Percentiles rank a stretch among this genome's conserved stretches.
These are phyloP conservation scores for Oryza officinalis DNA, from an alignment of 176 grass and related monocot genomes.

Conservation along the genomic window DNA sequence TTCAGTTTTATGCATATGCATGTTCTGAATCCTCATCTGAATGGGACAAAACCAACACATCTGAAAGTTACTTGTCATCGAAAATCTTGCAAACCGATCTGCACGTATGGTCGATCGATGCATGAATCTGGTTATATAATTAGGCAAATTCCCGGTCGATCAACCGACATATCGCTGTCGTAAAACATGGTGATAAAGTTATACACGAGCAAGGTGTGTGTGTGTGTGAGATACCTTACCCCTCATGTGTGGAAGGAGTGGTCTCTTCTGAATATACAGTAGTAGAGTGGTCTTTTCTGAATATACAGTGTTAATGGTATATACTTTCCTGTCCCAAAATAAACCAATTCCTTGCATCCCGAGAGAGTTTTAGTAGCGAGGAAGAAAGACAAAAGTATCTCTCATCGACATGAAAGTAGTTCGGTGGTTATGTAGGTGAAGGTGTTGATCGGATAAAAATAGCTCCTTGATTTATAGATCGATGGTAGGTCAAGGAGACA, in stretches of 20 bases:
- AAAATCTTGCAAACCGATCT: background rate
- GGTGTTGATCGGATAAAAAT: no score
- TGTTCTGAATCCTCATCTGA: background rate
- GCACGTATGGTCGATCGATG: conserved; percentile 17
- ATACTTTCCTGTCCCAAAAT: no score
- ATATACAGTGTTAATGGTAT: background rate
- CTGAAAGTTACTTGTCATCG: conserved; percentile 3
- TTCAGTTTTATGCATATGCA: conserved; percentile 15
- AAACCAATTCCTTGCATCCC: no score
- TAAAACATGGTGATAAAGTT: background rate
- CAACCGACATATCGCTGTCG: background rate
- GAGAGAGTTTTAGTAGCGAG: no score
- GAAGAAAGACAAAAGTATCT: no score
- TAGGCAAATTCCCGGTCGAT: background rate
- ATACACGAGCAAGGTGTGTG: background rate
- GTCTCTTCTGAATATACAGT: background rate
- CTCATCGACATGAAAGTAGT: no score
- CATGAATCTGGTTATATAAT: background rate
- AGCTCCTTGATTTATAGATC: no score
- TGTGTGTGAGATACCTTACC: background rate
- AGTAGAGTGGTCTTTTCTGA: no score
- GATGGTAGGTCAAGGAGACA: no score
- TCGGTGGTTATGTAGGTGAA: no score
- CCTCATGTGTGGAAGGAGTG: background rate
- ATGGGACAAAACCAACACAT: background rate